These are phyloP conservation scores for Gossypium stocksii DNA, from an alignment of 345 rosid genomes.

Conservation along the genomic window DNA sequence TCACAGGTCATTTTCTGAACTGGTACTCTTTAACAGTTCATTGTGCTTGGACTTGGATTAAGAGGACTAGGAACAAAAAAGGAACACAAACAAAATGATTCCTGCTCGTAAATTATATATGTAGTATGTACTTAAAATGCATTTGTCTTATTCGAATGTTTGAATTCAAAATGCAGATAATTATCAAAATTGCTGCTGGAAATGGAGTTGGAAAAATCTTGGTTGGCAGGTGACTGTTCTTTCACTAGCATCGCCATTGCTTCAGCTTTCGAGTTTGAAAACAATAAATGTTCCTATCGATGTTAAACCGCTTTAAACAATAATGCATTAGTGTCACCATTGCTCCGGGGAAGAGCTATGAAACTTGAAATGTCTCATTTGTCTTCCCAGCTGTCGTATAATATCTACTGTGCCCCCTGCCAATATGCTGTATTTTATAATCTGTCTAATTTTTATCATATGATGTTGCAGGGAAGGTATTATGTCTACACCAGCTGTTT, in stretches of 20 bases:
- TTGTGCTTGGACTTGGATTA: neutral
- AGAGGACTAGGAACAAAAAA: neutral
- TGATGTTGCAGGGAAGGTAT: constrained; percentile 64
- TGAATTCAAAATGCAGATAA: constrained; percentile 51
- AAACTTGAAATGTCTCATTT: neutral
- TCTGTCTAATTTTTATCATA: neutral
- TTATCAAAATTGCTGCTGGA: constrained; percentile 92
- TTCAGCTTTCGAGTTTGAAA: no score
- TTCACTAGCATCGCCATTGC: neutral
- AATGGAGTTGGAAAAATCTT: constrained; percentile 80
- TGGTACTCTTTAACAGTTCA: neutral
- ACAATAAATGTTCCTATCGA: no score
- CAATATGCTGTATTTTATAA: neutral
- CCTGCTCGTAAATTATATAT: no score
- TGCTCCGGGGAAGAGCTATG: neutral
- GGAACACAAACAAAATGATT: neutral
- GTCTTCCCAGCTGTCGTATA: neutral
- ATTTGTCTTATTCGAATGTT: neutral
- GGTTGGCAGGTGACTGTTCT: constrained; percentile 70
- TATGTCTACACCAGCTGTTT: constrained; percentile 88
- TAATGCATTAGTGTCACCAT: neutral
- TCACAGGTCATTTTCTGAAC: constrained; percentile 52
- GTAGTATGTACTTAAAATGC: neutral
- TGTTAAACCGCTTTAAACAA: no score
- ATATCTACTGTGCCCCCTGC: neutral